phyloP scores from a whole-genome alignment of 192 early-diverging fungal species.

The Podila verticillata region DNA sequence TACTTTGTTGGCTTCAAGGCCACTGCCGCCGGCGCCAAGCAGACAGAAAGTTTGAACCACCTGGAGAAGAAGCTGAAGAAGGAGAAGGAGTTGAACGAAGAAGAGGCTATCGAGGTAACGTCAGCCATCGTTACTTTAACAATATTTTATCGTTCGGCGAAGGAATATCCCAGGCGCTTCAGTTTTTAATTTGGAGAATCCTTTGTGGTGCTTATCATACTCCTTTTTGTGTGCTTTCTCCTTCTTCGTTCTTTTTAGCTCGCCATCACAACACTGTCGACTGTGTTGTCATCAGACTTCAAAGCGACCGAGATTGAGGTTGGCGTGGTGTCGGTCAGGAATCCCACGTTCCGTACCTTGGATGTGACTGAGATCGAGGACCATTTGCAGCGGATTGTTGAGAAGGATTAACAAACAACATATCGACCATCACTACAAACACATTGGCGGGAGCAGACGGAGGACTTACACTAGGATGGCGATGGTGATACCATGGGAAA shows the following conservation, averaged over 20 bases:
- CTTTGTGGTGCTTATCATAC: background rate
- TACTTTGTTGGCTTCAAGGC: slow-evolving; percentile 98
- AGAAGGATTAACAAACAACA: slow-evolving; percentile 70
- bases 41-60: slow-evolving; percentile 94
- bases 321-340: slow-evolving; percentile 83
- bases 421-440: no score
- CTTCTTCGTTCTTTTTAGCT: slow-evolving; percentile 60
- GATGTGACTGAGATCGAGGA: slow-evolving; percentile 87
- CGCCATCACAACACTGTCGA: slow-evolving; percentile 94
- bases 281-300: slow-evolving; percentile 92
- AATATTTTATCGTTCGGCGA: background rate
- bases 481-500: background rate
- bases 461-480: no score
- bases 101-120: slow-evolving; percentile 92
- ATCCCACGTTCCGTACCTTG: slow-evolving; percentile 82
- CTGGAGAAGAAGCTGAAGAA: slow-evolving; percentile 99
- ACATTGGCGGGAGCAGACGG: no score
- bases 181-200: background rate
- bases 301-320: slow-evolving; percentile 97
- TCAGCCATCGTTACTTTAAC: background rate
- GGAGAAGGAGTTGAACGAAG: slow-evolving; percentile 76
- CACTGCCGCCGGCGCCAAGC: slow-evolving; percentile 94
- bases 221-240: background rate
- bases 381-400: slow-evolving; percentile 87
- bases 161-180: no score